These are phyloP conservation scores for Mucor piriformis DNA, from an alignment of 371 early-diverging fungal species.

Conservation along the genomic window DNA sequence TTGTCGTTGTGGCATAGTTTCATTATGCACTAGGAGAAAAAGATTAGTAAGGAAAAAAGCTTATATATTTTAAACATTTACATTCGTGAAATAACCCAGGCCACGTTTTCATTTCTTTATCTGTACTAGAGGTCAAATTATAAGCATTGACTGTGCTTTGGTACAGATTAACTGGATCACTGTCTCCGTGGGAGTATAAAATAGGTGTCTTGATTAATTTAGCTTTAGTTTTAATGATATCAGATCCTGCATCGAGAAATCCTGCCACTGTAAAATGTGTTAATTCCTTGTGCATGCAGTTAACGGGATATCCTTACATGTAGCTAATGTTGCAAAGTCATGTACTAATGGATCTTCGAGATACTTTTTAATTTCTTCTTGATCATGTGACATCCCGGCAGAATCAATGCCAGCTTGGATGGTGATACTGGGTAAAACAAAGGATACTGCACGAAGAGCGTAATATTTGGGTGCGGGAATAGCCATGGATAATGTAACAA, in stretches of 20 bases:
- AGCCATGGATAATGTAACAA: conserved; percentile 40
- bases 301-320: conserved; percentile 30
- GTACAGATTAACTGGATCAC: conserved; percentile 51
- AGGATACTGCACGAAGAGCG: conserved; percentile 33
- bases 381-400: conserved; percentile 50
- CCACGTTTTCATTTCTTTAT: conserved; percentile 54
- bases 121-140: conserved; percentile 41
- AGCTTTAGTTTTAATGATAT: conserved; percentile 25
- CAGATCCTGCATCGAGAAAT: conserved; percentile 38
- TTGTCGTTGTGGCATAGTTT: conserved; percentile 45
- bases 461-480: conserved; percentile 40
- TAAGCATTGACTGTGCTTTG: conserved; percentile 42
- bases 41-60: not conserved
- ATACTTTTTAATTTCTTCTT: conserved; percentile 49
- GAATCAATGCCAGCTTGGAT: conserved; percentile 46
- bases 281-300: not conserved
- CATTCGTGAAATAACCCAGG: conserved; percentile 59
- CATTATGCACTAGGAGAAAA: conserved; percentile 40
- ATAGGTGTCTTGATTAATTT: conserved; percentile 38
- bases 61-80: conserved; percentile 17
- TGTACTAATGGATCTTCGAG: conserved; percentile 60
- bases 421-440: conserved; percentile 50
- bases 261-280: conserved; percentile 24
- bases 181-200: conserved; percentile 49
- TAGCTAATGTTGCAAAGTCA: conserved; percentile 42